Conservation (phyloP, 2,329 filamentous ascomycete genomes). For the Lachnellula occidentalis region DNA sequence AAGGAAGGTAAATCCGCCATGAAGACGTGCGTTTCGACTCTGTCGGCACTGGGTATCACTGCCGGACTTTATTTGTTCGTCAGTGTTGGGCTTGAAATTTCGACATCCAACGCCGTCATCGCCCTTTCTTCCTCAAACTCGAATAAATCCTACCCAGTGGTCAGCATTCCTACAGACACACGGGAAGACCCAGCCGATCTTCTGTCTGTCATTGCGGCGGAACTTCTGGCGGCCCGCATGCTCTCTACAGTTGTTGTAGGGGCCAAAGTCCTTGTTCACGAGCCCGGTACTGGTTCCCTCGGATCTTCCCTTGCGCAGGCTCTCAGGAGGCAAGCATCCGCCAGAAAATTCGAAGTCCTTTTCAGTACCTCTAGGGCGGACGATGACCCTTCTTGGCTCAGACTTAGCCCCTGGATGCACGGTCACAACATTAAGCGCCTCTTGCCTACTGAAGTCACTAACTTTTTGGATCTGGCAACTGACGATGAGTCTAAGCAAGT, state of each 20-base stretch:
- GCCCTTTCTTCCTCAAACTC: constrained; percentile 9
- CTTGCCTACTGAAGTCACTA: constrained; percentile 3
- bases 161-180: constrained; percentile 7
- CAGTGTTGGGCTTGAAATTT: constrained; percentile 5
- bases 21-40: constrained; percentile 5
- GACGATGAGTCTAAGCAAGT: constrained; percentile 7
- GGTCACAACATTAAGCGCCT: constrained; percentile 5
- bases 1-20: constrained; percentile 6
- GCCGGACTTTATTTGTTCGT: constrained; percentile 9
- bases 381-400: constrained; percentile 6
- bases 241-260: constrained; percentile 1
- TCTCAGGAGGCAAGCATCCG: constrained; percentile 5
- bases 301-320: constrained; percentile 7
- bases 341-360: constrained; percentile 5
- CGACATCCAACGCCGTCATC: constrained; percentile 6
- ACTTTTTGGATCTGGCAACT: constrained; percentile 1
- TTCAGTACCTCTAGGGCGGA: constrained; percentile 8
- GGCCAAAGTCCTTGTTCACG: constrained; percentile 6
- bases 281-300: constrained; percentile 3
- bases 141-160: constrained; percentile 7
- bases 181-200: constrained; percentile 2
- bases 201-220: constrained; percentile 3
- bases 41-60: constrained; percentile 9
- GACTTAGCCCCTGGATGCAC: constrained; percentile 8
- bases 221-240: constrained; percentile 2